Percentiles rank a stretch among this genome's conserved stretches.
Conservation (phyloP, 495 filamentous ascomycete genomes). For the Xylaria grammica region DNA sequence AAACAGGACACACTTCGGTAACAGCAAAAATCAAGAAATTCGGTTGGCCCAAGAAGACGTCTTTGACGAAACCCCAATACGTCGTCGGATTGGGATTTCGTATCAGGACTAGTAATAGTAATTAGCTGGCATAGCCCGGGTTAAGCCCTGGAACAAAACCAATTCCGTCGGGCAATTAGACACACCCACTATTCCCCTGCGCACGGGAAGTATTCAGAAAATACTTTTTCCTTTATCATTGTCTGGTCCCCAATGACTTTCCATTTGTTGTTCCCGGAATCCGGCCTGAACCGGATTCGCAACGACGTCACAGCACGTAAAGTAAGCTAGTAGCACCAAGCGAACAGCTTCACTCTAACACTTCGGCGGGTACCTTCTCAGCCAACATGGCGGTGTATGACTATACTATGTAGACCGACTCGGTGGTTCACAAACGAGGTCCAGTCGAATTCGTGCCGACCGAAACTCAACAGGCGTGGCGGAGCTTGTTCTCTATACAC, state of each 20-base stretch:
- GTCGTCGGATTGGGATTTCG: background rate
- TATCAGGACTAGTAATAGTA: background rate
- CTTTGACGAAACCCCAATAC: too few relatives aligned
- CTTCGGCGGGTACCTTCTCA: background rate
- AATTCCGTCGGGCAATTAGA: constrained; percentile 5
- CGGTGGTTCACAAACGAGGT: background rate
- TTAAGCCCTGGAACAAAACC: background rate
- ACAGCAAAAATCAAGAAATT: too few relatives aligned
- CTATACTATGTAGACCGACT: background rate
- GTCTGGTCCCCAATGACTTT: background rate
- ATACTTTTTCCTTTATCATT: background rate
- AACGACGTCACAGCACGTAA: background rate
- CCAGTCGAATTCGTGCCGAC: constrained; percentile 7
- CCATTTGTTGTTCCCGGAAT: background rate
- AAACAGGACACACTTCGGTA: too few relatives aligned
- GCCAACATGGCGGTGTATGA: constrained; percentile 7
- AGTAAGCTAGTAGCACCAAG: background rate
- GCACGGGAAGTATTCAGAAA: background rate
- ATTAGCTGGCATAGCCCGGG: background rate
- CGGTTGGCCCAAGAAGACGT: too few relatives aligned
- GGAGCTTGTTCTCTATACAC: background rate
- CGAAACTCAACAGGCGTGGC: background rate
- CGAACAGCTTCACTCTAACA: constrained; percentile 2
- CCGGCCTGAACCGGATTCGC: background rate
- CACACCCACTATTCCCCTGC: background rate